A percentile compares a stretch with the other conserved stretches of the same genome.
These are phyloP conservation scores for Mucor mucedo DNA, from an alignment of 371 early-diverging fungal species.

Conservation along the genomic window DNA sequence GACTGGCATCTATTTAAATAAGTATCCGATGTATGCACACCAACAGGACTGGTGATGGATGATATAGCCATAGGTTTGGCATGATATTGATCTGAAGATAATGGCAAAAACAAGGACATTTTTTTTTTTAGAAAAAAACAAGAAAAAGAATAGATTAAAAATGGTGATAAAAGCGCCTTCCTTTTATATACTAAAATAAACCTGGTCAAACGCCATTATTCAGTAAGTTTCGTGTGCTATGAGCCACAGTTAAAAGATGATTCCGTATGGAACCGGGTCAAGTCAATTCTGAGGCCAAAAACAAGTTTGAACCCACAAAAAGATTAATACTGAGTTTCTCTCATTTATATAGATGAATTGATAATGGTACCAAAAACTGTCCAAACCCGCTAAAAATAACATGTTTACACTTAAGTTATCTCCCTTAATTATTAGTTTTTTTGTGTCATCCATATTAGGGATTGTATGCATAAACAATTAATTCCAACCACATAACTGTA, in stretches of 20 bases:
- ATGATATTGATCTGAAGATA: constrained; percentile 18
- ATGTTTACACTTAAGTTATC: background rate
- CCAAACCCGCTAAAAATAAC: background rate
- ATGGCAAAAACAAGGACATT: constrained; percentile 18
- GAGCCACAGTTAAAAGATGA: constrained; percentile 17
- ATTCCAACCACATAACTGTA: background rate
- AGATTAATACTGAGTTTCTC: background rate
- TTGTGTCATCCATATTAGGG: background rate
- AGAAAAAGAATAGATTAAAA: background rate
- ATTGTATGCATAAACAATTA: background rate
- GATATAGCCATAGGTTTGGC: constrained; percentile 50
- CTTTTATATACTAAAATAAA: constrained; percentile 10
- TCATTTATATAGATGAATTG: constrained; percentile 17
- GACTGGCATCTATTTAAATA: constrained; percentile 12
- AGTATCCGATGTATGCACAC: background rate
- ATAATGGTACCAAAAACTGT: constrained; percentile 19
- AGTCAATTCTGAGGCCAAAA: background rate
- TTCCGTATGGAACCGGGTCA: constrained; percentile 14
- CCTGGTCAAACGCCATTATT: constrained; percentile 12
- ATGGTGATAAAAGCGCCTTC: background rate
- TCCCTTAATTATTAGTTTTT: background rate
- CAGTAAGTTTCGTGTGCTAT: constrained; percentile 10
- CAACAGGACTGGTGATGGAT: constrained; percentile 36
- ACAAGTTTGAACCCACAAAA: background rate
- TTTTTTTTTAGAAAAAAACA: too few species aligned